Evolutionary conservation across 345 rosid species (phyloP).

Genomic region (Sonneratia alba): DNA sequence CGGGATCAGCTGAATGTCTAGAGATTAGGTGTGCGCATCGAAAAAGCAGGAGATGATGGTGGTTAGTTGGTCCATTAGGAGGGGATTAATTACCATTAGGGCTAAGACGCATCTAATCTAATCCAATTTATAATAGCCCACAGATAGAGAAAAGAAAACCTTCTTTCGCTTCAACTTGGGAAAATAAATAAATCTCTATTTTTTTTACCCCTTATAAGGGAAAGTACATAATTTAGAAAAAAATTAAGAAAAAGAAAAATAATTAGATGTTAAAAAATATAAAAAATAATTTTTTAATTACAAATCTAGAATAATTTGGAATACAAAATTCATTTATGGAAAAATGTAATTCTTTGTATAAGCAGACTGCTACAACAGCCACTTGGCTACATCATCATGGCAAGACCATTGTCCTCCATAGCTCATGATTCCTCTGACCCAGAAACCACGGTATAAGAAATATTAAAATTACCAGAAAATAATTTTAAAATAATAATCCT

Average conservation of each 20-base stretch:
- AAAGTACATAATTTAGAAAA: no score
- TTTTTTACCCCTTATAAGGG: no score
- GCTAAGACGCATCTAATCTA: background rate
- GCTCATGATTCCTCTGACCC: background rate
- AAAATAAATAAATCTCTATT: background rate
- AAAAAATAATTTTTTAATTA: no score
- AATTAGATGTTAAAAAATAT: no score
- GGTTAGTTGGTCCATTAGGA: background rate
- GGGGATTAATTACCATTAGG: background rate
- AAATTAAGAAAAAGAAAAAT: no score
- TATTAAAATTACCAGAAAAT: no score
- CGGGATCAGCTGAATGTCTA: no score
- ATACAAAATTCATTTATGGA: no score
- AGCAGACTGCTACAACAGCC: background rate
- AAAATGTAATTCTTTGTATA: background rate
- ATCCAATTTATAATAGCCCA: background rate
- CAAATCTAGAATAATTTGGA: background rate
- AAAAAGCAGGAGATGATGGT: background rate
- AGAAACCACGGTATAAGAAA: background rate
- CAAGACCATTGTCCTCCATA: background rate
- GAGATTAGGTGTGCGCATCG: background rate
- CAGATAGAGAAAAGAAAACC: background rate
- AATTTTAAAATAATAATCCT: no score
- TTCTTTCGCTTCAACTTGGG: background rate
- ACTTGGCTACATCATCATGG: background rate